Conservation (phyloP, 2,329 filamentous ascomycete species). For the Setomelanomma holmii region DNA sequence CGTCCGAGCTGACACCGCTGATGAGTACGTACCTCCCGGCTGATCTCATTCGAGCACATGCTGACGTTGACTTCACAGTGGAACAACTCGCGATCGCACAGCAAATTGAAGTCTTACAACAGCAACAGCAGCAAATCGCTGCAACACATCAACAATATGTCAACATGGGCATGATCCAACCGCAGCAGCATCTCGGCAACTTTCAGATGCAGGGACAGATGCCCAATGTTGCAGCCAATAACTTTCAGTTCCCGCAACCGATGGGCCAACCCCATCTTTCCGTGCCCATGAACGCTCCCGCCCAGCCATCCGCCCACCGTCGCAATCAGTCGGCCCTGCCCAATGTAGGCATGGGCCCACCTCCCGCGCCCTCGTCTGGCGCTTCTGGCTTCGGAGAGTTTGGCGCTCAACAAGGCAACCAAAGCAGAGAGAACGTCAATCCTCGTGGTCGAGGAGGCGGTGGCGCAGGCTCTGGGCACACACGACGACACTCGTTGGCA, state of each 20-base stretch:
- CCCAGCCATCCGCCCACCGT: constrained; percentile 84
- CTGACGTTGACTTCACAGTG: constrained; percentile 64
- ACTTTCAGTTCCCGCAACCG: constrained; percentile 84
- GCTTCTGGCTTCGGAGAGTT: constrained; percentile 88
- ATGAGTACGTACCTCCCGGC: constrained; percentile 79
- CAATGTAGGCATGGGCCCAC: constrained; percentile 88
- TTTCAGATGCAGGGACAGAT: constrained; percentile 72
- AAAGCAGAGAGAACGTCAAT: constrained; percentile 71
- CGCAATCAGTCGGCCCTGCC: constrained; percentile 97
- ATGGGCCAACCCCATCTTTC: constrained; percentile 64
- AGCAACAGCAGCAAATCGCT: constrained; percentile 97
- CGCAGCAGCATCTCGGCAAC: constrained; percentile 76
- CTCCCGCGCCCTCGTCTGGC: constrained; percentile 88
- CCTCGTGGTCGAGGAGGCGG: constrained; percentile 76
- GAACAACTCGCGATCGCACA: constrained; percentile 97
- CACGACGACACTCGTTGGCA: constrained; percentile 92
- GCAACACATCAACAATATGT: constrained; percentile 97
- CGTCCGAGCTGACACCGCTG: constrained; percentile 93
- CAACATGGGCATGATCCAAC: constrained; percentile 93
- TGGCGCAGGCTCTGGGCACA: constrained; percentile 74
- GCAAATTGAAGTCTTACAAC: constrained; percentile 95
- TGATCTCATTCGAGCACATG: constrained; percentile 11
- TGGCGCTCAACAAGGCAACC: constrained; percentile 64
- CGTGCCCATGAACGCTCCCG: constrained; percentile 75
- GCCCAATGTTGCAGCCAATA: constrained; percentile 76